Percentiles rank a stretch among this genome's conserved stretches.
phyloP scores from a whole-genome alignment of 2,329 filamentous ascomycete species.

The Fusarium protoensiforme region DNA sequence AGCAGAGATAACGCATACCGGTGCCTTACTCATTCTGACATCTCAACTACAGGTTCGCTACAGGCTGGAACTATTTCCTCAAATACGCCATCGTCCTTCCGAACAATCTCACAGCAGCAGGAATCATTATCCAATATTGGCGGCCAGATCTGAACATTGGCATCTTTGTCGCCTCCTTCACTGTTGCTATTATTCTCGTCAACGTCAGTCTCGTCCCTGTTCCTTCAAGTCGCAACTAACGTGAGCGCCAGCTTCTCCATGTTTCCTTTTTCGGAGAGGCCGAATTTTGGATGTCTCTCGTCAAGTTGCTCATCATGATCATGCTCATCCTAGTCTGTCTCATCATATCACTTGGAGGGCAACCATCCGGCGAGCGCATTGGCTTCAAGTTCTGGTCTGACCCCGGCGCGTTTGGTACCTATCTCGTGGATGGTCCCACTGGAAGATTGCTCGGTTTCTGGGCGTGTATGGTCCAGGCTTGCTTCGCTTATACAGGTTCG shows the following conservation, averaged over 20 bases:
- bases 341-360: conserved; percentile 53
- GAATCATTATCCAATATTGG: background rate
- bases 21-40: background rate
- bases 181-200: background rate
- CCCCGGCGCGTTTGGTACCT: conserved; percentile 55
- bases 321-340: conserved; percentile 45
- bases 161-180: background rate
- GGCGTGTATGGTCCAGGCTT: conserved; percentile 52
- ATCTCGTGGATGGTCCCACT: conserved; percentile 45
- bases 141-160: background rate
- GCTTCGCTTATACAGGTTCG: conserved; percentile 47
- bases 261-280: conserved; percentile 58
- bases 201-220: background rate
- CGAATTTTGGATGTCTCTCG: conserved; percentile 59
- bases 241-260: conserved; percentile 40
- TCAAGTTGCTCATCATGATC: conserved; percentile 58
- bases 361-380: conserved; percentile 49
- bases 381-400: conserved; percentile 58
- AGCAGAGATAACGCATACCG: background rate
- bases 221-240: background rate
- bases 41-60: background rate
- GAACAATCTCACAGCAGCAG: background rate
- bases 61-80: background rate
- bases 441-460: conserved; percentile 55
- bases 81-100: background rate